phyloP scores from a whole-genome alignment of 257 asterid genomes.

The Plectranthus barbatus region DNA sequence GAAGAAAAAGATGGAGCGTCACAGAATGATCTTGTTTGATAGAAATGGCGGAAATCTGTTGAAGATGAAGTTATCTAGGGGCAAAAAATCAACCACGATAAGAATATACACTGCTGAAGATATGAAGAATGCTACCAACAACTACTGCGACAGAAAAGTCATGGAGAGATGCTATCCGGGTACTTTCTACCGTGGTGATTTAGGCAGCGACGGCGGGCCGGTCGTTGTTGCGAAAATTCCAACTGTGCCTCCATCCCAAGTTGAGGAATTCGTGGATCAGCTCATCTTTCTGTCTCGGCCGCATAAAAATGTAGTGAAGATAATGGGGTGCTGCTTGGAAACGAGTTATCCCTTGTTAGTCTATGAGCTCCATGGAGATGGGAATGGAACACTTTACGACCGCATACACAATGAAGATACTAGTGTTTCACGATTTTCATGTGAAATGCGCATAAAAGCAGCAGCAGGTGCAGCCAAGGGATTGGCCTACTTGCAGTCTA shows the following conservation, averaged over 20 bases:
- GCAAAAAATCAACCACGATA: background rate
- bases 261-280: background rate
- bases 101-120: slow-evolving; percentile 3
- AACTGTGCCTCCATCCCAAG: background rate
- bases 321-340: slow-evolving; percentile 10
- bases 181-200: background rate
- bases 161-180: background rate
- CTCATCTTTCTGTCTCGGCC: slow-evolving; percentile 2
- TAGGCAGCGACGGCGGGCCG: background rate
- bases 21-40: background rate
- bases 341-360: background rate
- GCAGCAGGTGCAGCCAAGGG: slow-evolving; percentile 10
- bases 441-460: background rate
- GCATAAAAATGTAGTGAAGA: background rate
- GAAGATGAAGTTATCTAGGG: background rate
- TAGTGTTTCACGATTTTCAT: no score
- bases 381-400: background rate
- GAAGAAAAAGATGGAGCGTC: background rate
- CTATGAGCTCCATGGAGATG: slow-evolving; percentile 7
- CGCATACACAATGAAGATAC: background rate
- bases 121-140: background rate
- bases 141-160: background rate
- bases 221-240: background rate
- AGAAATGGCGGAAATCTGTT: slow-evolving; percentile 3
- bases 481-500: slow-evolving; percentile 5